Base-by-base conservation (phyloP, 2,329 filamentous ascomycete genomes). In the Pseudocercospora cruenta region DNA sequence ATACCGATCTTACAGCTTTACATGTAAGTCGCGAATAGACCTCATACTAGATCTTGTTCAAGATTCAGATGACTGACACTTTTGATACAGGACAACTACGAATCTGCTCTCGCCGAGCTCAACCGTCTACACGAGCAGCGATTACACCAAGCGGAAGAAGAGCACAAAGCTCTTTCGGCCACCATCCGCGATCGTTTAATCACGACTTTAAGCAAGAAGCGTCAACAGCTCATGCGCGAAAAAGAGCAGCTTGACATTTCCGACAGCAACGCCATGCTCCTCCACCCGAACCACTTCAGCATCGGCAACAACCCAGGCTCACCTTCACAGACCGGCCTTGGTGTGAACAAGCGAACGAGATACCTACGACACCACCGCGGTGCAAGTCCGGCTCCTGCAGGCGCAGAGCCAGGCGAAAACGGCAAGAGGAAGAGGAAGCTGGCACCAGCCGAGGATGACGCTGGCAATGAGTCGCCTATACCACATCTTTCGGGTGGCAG, bases 1-100 rank as follows among this genome's bases (percentile, higher is more conserved):
- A 99, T 82, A 89, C 91, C 69, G 89, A 94, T 73, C 81, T 98
- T 75, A 90, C 91, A 6, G 87, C 90, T 75, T 87, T 96, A 71
- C 90, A 91, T 85, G 95, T 97, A 84, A 75, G 87, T 64, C 5
- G 21, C 28, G 21, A 60, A 31, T 10, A 22, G 21, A 45, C 7
- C 19, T 14, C 55, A 3, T 14, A 8, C 14, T 4, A 7, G 4
- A 8, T 19, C 16, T 43, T 43, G 6, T 19, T 19, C 16, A 4
- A 19, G 8, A 43, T 9, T 4, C n/a, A 14, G 21, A n/a, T 21
- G 21, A 10, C 19, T 59, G 31, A 61, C 21, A 16, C 21, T 22
- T 51, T n/a, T 2, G 2, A 31, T 16, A 22, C 63, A 89, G 87
- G 84, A 86, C 73, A 84, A 85, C 63, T 85, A 88, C 75, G 81